These are phyloP conservation scores for Eucalyptus albens DNA, from an alignment of 345 rosid genomes.

Conservation along the genomic window DNA sequence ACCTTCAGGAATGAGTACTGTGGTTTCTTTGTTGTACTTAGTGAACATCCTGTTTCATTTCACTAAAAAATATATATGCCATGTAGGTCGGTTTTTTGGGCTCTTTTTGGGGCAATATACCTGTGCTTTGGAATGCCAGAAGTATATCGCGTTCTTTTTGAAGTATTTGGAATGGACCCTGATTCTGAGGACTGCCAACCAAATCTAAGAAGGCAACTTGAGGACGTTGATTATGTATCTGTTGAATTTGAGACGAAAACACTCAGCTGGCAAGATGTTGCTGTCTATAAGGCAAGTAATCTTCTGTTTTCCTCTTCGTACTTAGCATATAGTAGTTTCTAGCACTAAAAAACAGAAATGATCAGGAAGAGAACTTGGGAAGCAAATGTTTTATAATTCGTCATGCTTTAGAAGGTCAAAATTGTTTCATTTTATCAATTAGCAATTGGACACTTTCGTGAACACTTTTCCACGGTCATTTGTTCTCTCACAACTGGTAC, in stretches of 20 bases:
- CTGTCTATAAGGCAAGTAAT: conserved; percentile 56
- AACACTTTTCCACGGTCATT: not conserved
- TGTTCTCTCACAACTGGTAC: not conserved
- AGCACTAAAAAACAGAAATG: not conserved
- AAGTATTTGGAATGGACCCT: conserved; percentile 98
- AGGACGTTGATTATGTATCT: conserved; percentile 92
- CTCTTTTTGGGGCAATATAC: conserved; percentile 90
- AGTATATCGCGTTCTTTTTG: conserved; percentile 87
- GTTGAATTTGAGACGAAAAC: conserved; percentile 78
- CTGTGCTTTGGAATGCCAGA: conserved; percentile 95
- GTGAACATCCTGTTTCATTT: not conserved
- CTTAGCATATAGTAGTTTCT: not conserved
- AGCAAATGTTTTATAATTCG: not conserved
- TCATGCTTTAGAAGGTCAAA: not conserved
- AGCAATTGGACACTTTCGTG: not conserved
- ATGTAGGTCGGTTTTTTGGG: conserved; percentile 86
- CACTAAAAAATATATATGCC: not conserved
- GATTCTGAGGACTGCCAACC: conserved; percentile 93
- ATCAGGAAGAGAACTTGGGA: not conserved
- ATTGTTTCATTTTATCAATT: not conserved
- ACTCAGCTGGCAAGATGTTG: conserved; percentile 89
- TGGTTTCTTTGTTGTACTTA: not conserved
- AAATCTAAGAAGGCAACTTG: conserved; percentile 82
- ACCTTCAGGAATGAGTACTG: not conserved
- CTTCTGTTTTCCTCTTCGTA: not conserved